Base-by-base conservation (phyloP, 257 asterid species). In the Mitragyna speciosa region DNA sequence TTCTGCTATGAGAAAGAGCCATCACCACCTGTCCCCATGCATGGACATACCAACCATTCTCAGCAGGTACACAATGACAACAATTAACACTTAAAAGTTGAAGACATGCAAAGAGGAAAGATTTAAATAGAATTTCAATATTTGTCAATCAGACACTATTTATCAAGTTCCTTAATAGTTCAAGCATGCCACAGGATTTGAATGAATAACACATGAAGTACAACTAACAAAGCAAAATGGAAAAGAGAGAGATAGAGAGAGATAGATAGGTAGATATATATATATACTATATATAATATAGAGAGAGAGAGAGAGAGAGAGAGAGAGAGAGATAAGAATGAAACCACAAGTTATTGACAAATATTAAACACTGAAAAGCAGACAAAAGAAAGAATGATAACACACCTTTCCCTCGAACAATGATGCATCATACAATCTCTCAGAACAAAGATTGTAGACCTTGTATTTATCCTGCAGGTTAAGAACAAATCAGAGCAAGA, bases 391-490 rank as follows among this genome's bases (percentile, higher is more conserved):
- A 76, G 64, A 73, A 83, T 48, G 67, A 79, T 52, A 75, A 69
- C 83, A 78, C 70, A 95, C 99, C 98, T 96, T 96, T 65, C 99
- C 99, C 89, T 94, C 99, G 72, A 96, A 92, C 78, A 96, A 83
- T 73, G 99, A 96, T 41, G 92, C 96, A 80, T 96, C 99, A 61
- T 96, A 96, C 89, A 96, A 84, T 86, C 99, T 92, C 91, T 96
- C 99, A 69, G 99, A 94, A 82, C 99, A 96, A 81, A 96, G 97
- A 89, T 96, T 96, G 89, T 96, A 96, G 71, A 96, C 99, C 89
- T 96, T 96, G 94, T 96, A 96, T 76, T 90, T 92, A 76, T 80
- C 97, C 99, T 96, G 96, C 94, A 86, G 30, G 72, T 81, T 80
- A 71, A 65, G 69, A 84, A 79, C 71, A 70, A 73, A 82, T 51